Evolutionary conservation across 169 alveolate species (phyloP).

Genomic region (Cryptosporidium sp.): DNA sequence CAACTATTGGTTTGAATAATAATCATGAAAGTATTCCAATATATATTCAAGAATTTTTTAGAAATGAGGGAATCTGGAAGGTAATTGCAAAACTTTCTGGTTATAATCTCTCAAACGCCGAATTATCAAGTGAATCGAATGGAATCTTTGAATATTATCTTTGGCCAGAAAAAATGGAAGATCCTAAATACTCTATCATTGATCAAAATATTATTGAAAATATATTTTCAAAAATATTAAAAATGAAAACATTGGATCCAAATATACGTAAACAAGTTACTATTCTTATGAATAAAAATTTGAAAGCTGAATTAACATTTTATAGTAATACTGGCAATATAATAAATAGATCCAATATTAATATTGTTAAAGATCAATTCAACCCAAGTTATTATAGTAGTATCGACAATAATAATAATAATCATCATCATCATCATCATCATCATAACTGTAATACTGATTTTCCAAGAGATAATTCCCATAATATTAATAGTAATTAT

Average conservation of each 20-base stretch:
- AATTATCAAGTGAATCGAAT: conserved; percentile 24
- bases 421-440: no score
- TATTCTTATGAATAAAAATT: conserved; percentile 18
- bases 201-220: background rate
- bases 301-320: conserved; percentile 41
- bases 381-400: background rate
- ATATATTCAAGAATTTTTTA: conserved; percentile 51
- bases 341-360: conserved; percentile 26
- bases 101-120: conserved; percentile 64
- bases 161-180: conserved; percentile 71
- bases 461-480: background rate
- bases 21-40: background rate
- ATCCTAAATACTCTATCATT: conserved; percentile 27
- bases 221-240: background rate
- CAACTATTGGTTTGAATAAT: background rate
- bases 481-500: background rate
- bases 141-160: conserved; percentile 31
- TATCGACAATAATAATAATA: background rate
- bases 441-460: background rate
- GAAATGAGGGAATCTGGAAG: conserved; percentile 51
- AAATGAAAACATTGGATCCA: conserved; percentile 4
- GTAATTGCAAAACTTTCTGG: conserved; percentile 54
- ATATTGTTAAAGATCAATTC: background rate
- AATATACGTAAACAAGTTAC: conserved; percentile 22
- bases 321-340: conserved; percentile 34